Percentiles rank a stretch among this genome's conserved stretches.
These are phyloP conservation scores for Neopestalotiopsis rosae DNA, from an alignment of 2,329 filamentous ascomycete genomes.

Conservation along the genomic window DNA sequence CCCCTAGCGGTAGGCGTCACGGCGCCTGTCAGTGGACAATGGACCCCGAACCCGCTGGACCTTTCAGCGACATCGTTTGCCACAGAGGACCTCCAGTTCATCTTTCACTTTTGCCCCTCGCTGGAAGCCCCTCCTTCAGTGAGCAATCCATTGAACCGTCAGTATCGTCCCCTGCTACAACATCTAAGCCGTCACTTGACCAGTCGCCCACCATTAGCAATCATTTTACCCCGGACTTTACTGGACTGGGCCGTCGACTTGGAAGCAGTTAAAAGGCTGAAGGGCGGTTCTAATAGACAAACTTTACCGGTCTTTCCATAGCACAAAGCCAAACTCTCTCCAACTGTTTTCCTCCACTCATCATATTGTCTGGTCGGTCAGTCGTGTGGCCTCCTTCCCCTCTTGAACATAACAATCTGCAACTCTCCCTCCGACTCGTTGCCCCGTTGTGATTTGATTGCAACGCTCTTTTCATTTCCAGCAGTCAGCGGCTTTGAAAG, in stretches of 20 bases:
- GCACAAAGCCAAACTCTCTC: slow-evolving; percentile 5
- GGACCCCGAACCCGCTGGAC: not conserved
- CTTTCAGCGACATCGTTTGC: not conserved
- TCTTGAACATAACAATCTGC: not conserved
- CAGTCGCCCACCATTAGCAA: not conserved
- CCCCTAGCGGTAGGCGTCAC: not conserved
- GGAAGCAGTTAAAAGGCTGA: not conserved
- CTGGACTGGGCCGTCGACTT: not conserved
- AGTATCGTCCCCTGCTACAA: not conserved
- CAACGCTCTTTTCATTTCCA: not conserved
- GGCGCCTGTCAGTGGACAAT: not conserved
- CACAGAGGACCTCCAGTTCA: not conserved
- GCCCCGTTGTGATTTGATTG: slow-evolving; percentile 2
- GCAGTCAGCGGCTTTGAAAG: not conserved
- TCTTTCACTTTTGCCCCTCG: slow-evolving; percentile 2
- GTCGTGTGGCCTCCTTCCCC: slow-evolving; percentile 5
- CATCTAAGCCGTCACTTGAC: not conserved
- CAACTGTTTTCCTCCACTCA: not conserved
- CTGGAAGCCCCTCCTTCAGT: not conserved
- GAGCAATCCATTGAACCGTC: not conserved
- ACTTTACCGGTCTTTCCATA: slow-evolving; percentile 2
- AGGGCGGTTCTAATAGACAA: not conserved
- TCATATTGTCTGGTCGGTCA: not conserved
- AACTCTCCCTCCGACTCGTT: not conserved
- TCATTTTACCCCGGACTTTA: not conserved